Conservation (phyloP, 495 filamentous ascomycete genomes). For the Extremus antarcticus region DNA sequence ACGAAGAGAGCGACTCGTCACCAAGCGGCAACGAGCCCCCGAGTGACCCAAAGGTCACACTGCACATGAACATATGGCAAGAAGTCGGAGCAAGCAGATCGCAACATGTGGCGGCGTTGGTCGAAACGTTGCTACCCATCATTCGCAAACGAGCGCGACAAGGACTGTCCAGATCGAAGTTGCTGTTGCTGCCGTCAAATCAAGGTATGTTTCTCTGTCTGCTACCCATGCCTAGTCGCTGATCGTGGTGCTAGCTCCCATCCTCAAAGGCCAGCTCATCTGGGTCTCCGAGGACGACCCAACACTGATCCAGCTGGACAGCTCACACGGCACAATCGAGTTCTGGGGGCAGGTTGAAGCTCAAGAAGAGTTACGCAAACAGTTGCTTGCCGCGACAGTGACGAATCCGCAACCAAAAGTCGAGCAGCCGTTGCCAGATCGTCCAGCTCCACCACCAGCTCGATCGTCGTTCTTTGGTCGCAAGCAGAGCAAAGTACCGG, state of each 20-base stretch:
- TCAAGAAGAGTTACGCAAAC: slow-evolving; percentile 3
- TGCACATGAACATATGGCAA: slow-evolving; percentile 9
- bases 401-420: neutral
- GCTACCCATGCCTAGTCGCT: neutral
- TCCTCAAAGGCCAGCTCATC: slow-evolving; percentile 6
- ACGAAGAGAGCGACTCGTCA: slow-evolving; percentile 3
- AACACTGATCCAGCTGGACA: slow-evolving; percentile 12
- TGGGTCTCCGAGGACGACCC: slow-evolving; percentile 5
- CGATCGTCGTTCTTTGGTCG: slow-evolving; percentile 9
- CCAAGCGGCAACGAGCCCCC: neutral
- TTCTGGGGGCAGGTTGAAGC: slow-evolving; percentile 16
- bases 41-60: neutral
- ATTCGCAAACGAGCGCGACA: slow-evolving; percentile 4
- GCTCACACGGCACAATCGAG: slow-evolving; percentile 2
- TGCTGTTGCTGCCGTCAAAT: slow-evolving; percentile 12
- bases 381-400: slow-evolving; percentile 4
- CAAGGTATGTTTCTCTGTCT: slow-evolving; percentile 1
- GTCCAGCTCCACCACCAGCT: neutral
- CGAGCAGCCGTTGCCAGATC: neutral
- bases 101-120: slow-evolving; percentile 12
- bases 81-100: slow-evolving; percentile 9
- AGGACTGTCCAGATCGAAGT: slow-evolving; percentile 6
- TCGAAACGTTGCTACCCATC: slow-evolving; percentile 3
- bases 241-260: neutral
- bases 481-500: neutral